Base-by-base conservation (phyloP, 306 rosid species). In the Inga oerstediana region DNA sequence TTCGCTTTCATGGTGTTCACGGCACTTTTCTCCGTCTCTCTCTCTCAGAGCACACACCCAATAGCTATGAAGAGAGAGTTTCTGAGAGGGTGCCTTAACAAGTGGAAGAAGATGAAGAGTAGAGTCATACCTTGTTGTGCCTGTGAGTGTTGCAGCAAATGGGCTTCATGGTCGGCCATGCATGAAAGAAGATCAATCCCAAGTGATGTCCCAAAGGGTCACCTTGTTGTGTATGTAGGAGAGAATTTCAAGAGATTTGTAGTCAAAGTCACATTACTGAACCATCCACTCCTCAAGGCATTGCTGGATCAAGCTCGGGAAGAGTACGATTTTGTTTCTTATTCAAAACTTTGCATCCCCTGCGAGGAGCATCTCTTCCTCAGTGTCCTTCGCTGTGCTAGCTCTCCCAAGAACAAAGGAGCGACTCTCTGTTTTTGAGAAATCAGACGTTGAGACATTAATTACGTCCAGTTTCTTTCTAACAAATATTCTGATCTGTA, bases 161-260 rank as follows among this genome's bases (percentile, higher is more conserved):
- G 89, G 94, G 80, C 84, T 59, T 27, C 86, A 66, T 84, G 97
- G 92, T 79, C 82, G 64, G 71, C 48, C 75, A 80, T 80, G 81
- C 86, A 86, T 27, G 89, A 91, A 70, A 79, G 86, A 2, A 72
- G 84, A 35, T 87, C 82, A 5, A 92, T 93, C 52, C 99, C 99
- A 2, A 90, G 86, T 66, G 99, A 96, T 77, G 99, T 96, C 54
- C 99, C 99, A 32, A 94, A 90, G 90, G 99, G 99, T 84, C 99
- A 97, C 86, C 87, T 92, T 81, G 98, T 92, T 44, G 97, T 94
- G 1, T 97, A 94, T 54, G 99, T 94, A 1, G 98, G 99, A 30
- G 90, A 94, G 68, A 87, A 92, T 20, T 77, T 68, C 79, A 92
- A 91, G 91, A 90, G 99, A 87, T 94, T 86, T 88, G 99, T 94